phyloP scores from a whole-genome alignment of 2,329 filamentous ascomycete genomes.

The Polychaeton citri region DNA sequence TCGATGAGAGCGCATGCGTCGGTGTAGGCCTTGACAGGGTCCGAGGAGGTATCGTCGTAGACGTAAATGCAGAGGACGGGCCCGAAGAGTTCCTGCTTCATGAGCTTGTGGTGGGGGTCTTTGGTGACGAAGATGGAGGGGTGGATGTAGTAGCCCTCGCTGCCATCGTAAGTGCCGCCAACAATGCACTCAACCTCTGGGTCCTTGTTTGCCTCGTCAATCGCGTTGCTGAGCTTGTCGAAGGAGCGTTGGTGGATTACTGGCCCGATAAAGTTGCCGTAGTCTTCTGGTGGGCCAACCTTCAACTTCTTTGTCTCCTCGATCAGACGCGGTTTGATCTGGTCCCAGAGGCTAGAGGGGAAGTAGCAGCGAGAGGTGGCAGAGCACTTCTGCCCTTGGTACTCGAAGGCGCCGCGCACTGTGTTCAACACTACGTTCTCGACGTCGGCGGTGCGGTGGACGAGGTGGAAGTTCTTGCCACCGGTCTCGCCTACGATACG shows the following conservation, averaged over 20 bases:
- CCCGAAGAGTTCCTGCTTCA: constrained; percentile 71
- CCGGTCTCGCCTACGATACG: constrained; percentile 83
- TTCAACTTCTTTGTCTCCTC: constrained; percentile 58
- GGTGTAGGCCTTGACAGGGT: constrained; percentile 40
- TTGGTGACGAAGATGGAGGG: constrained; percentile 69
- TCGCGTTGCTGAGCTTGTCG: constrained; percentile 63
- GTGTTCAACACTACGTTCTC: constrained; percentile 70
- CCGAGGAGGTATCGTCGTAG: constrained; percentile 50
- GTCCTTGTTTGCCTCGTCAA: constrained; percentile 69
- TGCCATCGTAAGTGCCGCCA: constrained; percentile 65
- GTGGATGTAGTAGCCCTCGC: constrained; percentile 69
- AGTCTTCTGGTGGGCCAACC: constrained; percentile 56
- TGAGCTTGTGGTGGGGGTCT: constrained; percentile 59
- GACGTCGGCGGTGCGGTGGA: constrained; percentile 66
- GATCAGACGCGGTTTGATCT: constrained; percentile 54
- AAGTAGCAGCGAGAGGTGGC: constrained; percentile 72
- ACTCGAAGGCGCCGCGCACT: constrained; percentile 78
- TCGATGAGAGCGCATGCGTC: constrained; percentile 53
- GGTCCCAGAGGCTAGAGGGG: constrained; percentile 58
- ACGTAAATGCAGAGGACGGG: constrained; percentile 62
- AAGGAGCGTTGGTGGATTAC: constrained; percentile 76
- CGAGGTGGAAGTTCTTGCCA: constrained; percentile 84
- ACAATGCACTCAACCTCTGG: constrained; percentile 56
- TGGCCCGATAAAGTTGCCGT: constrained; percentile 71
- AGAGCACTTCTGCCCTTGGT: constrained; percentile 83